Percentiles rank a stretch among this genome's conserved stretches.
These are phyloP conservation scores for Mycena epipterygia DNA, from an alignment of 768 basidiomycete genomes.

Conservation along the genomic window DNA sequence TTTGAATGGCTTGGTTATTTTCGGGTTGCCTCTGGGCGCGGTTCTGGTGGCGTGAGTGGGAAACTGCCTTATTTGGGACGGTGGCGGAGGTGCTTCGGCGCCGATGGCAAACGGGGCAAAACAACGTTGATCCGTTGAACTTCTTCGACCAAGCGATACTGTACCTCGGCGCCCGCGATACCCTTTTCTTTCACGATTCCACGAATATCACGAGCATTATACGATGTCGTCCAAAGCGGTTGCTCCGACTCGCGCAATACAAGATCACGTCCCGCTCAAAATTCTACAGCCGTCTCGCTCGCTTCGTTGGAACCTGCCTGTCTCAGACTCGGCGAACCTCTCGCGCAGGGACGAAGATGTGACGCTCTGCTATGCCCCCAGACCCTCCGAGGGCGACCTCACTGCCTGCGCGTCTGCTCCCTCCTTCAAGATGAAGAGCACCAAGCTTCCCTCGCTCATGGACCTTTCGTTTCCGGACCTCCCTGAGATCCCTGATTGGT, in stretches of 20 bases:
- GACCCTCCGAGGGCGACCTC: conserved; percentile 31
- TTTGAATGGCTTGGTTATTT: too few species aligned
- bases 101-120: background rate
- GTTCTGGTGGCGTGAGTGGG: too few species aligned
- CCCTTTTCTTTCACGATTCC: background rate
- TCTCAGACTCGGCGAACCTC: conserved; percentile 13
- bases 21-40: too few species aligned
- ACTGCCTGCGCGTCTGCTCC: conserved; percentile 30
- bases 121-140: background rate
- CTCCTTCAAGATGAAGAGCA: conserved; percentile 18
- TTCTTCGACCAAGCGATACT: background rate
- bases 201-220: too few species aligned
- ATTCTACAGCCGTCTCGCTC: background rate
- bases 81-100: too few species aligned
- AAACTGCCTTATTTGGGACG: conserved; percentile 18
- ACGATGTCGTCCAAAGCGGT: background rate
- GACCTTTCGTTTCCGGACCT: conserved; percentile 17
- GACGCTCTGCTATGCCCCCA: conserved; percentile 27
- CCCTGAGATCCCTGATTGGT: conserved; percentile 36
- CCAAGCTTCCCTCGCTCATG: background rate
- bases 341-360: conserved; percentile 24
- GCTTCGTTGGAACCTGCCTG: background rate
- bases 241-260: background rate
- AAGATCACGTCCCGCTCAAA: background rate
- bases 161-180: too few species aligned